Conservation (phyloP, 768 basidiomycete genomes). For the Rhodotorula graminis region DNA sequence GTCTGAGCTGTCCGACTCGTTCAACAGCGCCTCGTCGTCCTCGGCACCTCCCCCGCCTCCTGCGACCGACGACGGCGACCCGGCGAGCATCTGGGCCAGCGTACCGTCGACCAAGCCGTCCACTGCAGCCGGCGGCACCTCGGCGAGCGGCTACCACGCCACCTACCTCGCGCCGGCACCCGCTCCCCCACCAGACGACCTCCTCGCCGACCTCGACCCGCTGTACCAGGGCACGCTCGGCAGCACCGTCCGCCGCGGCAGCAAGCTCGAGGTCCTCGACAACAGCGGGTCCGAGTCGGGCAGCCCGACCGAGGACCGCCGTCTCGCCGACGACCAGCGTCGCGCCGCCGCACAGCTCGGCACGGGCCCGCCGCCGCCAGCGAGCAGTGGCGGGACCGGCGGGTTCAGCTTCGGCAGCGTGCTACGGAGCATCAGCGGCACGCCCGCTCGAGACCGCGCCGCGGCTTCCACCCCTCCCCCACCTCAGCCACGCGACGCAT, state of each 20-base stretch:
- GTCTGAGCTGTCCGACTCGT: neutral
- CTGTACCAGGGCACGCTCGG: slow-evolving; percentile 10
- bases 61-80: neutral
- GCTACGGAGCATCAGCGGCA: slow-evolving; percentile 12
- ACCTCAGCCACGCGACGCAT: neutral
- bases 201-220: slow-evolving; percentile 27
- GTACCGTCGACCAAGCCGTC: neutral
- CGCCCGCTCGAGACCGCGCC: neutral
- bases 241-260: neutral
- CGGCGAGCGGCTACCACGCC: slow-evolving; percentile 9
- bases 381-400: neutral
- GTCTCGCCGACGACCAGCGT: neutral
- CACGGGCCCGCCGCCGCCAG: neutral
- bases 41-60: neutral
- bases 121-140: too few relatives aligned
- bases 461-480: neutral
- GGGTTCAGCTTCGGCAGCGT: slow-evolving; percentile 13
- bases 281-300: slow-evolving; percentile 8
- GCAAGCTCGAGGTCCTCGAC: slow-evolving; percentile 18
- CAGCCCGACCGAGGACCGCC: neutral
- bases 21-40: neutral
- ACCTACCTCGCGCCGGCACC: neutral
- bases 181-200: neutral
- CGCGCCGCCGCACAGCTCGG: neutral
- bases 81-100: slow-evolving; percentile 19